These are phyloP conservation scores for Xylariaceae sp. DNA, from an alignment of 2,329 filamentous ascomycete genomes.

Conservation along the genomic window DNA sequence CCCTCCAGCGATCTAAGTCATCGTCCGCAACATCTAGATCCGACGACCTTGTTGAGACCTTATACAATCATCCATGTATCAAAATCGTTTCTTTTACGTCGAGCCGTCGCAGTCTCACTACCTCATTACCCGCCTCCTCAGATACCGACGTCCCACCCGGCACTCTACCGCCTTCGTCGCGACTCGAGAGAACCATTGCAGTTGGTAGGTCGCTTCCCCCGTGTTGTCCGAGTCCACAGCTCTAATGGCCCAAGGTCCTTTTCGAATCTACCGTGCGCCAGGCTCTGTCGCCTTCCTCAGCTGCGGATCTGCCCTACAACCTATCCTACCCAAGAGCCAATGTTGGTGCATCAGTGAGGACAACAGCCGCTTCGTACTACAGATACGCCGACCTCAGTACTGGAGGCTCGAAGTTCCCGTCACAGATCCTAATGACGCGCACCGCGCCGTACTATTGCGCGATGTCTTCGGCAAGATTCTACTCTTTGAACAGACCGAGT, in stretches of 20 bases:
- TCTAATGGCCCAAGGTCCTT: constrained; percentile 58
- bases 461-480: constrained; percentile 73
- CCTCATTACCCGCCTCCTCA: constrained; percentile 37
- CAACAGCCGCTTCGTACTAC: constrained; percentile 81
- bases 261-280: constrained; percentile 85
- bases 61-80: constrained; percentile 75
- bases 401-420: constrained; percentile 88
- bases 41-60: constrained; percentile 63
- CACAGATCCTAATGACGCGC: constrained; percentile 65
- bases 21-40: constrained; percentile 24
- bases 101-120: constrained; percentile 26
- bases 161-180: constrained; percentile 39
- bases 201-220: constrained; percentile 60
- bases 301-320: constrained; percentile 81
- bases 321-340: constrained; percentile 87
- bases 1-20: constrained; percentile 28
- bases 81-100: constrained; percentile 68
- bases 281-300: constrained; percentile 88
- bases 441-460: constrained; percentile 70
- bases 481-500: constrained; percentile 85
- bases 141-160: constrained; percentile 42
- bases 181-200: constrained; percentile 66
- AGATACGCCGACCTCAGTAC: constrained; percentile 81
- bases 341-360: constrained; percentile 91
- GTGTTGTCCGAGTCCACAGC: not conserved